Conservation (phyloP, 768 basidiomycete species). For the Pleurotus sapidus region DNA sequence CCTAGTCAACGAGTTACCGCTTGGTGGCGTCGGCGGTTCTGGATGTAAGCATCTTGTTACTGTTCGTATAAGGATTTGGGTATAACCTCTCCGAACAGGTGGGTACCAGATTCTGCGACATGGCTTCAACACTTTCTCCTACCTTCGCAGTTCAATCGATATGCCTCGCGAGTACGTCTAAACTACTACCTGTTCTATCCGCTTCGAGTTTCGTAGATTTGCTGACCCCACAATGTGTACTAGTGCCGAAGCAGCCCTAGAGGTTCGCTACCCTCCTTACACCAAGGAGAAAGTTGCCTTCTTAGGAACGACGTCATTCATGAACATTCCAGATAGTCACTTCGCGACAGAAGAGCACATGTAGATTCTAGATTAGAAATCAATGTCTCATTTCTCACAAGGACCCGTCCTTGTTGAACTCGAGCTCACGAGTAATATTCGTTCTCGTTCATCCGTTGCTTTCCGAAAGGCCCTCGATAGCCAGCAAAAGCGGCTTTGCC, state of each 20-base stretch:
- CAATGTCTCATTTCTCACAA: too few relatives aligned
- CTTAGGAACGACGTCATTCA: slow-evolving; percentile 19
- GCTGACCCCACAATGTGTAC: background rate
- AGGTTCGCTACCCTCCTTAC: slow-evolving; percentile 51
- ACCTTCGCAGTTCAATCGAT: slow-evolving; percentile 44
- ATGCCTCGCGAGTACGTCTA: slow-evolving; percentile 47
- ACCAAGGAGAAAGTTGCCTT: slow-evolving; percentile 31
- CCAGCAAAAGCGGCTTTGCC: too few relatives aligned
- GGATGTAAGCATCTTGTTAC: slow-evolving; percentile 45
- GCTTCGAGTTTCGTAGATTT: background rate
- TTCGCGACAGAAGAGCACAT: too few relatives aligned
- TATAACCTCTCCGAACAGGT: slow-evolving; percentile 31
- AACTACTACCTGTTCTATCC: background rate
- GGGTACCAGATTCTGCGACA: slow-evolving; percentile 51
- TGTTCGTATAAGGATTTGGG: background rate
- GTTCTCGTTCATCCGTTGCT: too few relatives aligned
- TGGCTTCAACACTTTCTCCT: slow-evolving; percentile 55
- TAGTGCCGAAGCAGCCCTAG: slow-evolving; percentile 39
- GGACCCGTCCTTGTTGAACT: too few relatives aligned
- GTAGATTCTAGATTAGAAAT: too few relatives aligned
- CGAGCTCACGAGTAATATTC: too few relatives aligned
- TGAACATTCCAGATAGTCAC: slow-evolving; percentile 19
- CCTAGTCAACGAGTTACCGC: slow-evolving; percentile 36
- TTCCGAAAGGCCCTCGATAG: too few relatives aligned
- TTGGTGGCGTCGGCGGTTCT: slow-evolving; percentile 58